A percentile compares a stretch with the other conserved stretches of the same genome.
phyloP scores from a whole-genome alignment of 2,329 filamentous ascomycete species.

The Fusarium oligoseptatum region DNA sequence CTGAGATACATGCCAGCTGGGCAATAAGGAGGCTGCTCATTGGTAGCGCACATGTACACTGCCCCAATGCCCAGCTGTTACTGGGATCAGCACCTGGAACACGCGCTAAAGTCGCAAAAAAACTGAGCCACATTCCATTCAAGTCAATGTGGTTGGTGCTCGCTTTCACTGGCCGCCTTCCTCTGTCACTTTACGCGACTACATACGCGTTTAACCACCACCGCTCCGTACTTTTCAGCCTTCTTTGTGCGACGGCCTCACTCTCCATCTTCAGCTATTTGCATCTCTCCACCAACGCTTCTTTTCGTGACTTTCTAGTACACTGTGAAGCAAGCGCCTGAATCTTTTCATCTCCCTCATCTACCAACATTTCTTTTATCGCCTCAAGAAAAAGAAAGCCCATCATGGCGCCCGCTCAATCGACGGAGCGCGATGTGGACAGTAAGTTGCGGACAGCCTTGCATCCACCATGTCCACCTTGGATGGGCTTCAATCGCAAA shows the following conservation, averaged over 20 bases:
- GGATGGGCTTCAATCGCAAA: not conserved
- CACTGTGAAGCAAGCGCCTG: not conserved
- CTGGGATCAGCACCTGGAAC: not conserved
- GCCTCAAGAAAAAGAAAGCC: not conserved
- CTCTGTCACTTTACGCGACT: conserved; percentile 53
- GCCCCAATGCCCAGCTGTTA: not conserved
- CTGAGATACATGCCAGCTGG: not conserved
- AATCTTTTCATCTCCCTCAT: not conserved
- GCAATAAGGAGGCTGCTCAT: not conserved
- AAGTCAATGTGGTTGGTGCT: conserved; percentile 30
- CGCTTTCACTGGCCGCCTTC: conserved; percentile 1
- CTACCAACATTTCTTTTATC: not conserved
- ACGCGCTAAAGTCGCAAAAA: not conserved
- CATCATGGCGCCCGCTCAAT: conserved; percentile 54
- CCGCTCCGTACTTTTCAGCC: conserved; percentile 46
- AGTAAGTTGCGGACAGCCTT: conserved; percentile 46
- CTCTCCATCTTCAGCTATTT: conserved; percentile 34
- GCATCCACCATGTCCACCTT: conserved; percentile 8
- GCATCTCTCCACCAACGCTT: conserved; percentile 26
- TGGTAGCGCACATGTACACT: not conserved
- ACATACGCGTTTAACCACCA: conserved; percentile 49
- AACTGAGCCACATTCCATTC: conserved; percentile 29
- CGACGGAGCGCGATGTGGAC: conserved; percentile 53
- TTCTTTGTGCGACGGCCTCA: conserved; percentile 38
- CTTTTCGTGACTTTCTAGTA: not conserved